Base-by-base conservation (phyloP, 192 early-diverging fungal species). In the Entophlyctis luteolus region DNA sequence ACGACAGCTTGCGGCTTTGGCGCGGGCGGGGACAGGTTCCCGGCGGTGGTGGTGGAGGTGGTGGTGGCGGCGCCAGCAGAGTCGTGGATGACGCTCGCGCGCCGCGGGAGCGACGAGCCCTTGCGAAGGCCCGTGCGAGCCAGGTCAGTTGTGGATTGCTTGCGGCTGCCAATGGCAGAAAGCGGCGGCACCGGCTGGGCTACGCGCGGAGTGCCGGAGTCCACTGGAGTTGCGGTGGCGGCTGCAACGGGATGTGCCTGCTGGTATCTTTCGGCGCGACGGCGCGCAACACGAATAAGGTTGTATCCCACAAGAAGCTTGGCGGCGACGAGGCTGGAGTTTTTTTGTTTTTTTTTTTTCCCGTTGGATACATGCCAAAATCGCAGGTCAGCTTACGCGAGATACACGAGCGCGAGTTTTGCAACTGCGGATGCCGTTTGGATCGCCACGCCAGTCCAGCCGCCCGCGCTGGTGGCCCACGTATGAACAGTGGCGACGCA, bases 221-320 rank as follows among this genome's bases (percentile, higher is more conserved):
- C 4, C 22, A 18, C 25, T 25, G 18, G 23, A 45, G 34, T 20
- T 14, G n/a, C 38, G 16, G 58, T 18, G 20, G 35, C 34, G 3
- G 58, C 37, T 12, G 12, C 33, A 6, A 2, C 32, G 14, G 58
- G 20, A 6, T 10, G 20, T 46, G 38, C 16, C 14, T 28, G 22
- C 18, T 20, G 50, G 25, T 16, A 16, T 53, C 23, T 25, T 16
- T 20, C 18, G 8, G 25, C 37, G 67, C 70, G 34, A 72, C 68
- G 3, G 63, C 28, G 81, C 2, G 91, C 86, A 81, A 84, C 85
- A 31, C 82, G 83, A 38, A 90, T 83, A 57, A 95, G 72, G n/a
- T 84, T 85, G 57, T 82, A 86, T 2, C 90, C 91, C 63, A 92
- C 84, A 18, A 88, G 49, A 20, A 95, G 75, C 74, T 95, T 95